Percentiles rank a stretch among this genome's conserved stretches.
Conservation (phyloP, 2,329 filamentous ascomycete species). For the Fusarium torulosum region DNA sequence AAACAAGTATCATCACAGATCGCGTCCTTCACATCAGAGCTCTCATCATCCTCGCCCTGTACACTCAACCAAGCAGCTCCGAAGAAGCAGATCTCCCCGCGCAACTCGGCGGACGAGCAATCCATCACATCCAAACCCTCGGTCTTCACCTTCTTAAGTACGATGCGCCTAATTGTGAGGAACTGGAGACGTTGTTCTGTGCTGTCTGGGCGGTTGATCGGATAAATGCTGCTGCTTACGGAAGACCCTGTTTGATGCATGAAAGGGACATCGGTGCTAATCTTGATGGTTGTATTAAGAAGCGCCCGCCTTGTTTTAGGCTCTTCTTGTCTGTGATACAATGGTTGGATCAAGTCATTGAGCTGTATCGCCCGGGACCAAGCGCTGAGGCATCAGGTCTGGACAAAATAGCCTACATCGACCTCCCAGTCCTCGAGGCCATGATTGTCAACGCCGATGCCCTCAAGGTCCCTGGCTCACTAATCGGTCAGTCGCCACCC, state of each 20-base stretch:
- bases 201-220: constrained; percentile 72
- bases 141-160: constrained; percentile 65
- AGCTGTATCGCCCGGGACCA: constrained; percentile 68
- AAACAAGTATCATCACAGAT: constrained; percentile 66
- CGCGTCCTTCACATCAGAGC: constrained; percentile 68
- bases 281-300: constrained; percentile 63
- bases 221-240: constrained; percentile 70
- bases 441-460: constrained; percentile 68
- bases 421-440: constrained; percentile 68
- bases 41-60: constrained; percentile 68
- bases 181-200: constrained; percentile 66
- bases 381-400: constrained; percentile 56
- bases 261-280: constrained; percentile 70
- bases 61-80: constrained; percentile 66
- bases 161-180: constrained; percentile 56
- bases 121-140: constrained; percentile 69
- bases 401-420: constrained; percentile 62
- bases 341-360: constrained; percentile 70
- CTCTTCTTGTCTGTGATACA: constrained; percentile 67
- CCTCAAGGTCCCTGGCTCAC: constrained; percentile 60
- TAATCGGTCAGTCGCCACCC: constrained; percentile 59
- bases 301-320: constrained; percentile 67
- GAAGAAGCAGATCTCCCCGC: constrained; percentile 68
- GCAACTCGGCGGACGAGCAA: constrained; percentile 64
- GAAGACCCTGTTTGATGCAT: constrained; percentile 70